Evolutionary conservation across 2,329 filamentous ascomycete genomes (phyloP).

Genomic region (Verticillium nonalfalfae): DNA sequence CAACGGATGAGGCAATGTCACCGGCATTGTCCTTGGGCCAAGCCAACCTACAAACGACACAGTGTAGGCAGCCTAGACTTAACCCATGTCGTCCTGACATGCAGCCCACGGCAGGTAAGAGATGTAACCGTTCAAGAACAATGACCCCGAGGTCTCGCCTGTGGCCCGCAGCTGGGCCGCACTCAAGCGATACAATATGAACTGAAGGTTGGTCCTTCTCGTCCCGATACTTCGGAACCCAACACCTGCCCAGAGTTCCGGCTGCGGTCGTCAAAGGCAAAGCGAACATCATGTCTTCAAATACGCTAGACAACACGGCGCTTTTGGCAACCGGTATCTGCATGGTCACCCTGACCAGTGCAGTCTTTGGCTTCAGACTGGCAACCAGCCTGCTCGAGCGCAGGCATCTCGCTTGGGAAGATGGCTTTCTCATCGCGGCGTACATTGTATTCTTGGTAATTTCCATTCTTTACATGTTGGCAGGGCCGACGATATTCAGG

Average conservation of each 20-base stretch:
- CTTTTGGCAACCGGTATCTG: slow-evolving; percentile 8
- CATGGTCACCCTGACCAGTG: slow-evolving; percentile 4
- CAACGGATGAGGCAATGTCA: not conserved
- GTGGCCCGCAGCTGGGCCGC: not conserved
- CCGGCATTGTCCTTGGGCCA: not conserved
- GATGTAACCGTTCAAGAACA: not conserved
- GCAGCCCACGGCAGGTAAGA: not conserved
- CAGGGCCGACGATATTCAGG: slow-evolving; percentile 7
- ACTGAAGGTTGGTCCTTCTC: not conserved
- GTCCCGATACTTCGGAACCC: not conserved
- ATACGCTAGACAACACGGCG: slow-evolving; percentile 1
- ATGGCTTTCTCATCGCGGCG: slow-evolving; percentile 7
- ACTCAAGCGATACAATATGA: not conserved
- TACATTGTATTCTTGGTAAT: slow-evolving; percentile 9
- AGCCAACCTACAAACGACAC: not conserved
- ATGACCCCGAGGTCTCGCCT: not conserved
- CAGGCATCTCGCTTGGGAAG: slow-evolving; percentile 7
- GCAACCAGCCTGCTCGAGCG: slow-evolving; percentile 5
- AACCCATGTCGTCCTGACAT: not conserved
- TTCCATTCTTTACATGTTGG: slow-evolving; percentile 6
- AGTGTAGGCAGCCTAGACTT: not conserved
- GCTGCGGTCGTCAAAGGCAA: not conserved
- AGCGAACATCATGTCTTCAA: not conserved
- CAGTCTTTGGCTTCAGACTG: slow-evolving; percentile 3
- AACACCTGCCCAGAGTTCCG: not conserved